Evolutionary conservation across 139 green algal species (phyloP), one percentile per base, ranked within the genome.

Genomic region (Picochlorum sp.): DNA sequence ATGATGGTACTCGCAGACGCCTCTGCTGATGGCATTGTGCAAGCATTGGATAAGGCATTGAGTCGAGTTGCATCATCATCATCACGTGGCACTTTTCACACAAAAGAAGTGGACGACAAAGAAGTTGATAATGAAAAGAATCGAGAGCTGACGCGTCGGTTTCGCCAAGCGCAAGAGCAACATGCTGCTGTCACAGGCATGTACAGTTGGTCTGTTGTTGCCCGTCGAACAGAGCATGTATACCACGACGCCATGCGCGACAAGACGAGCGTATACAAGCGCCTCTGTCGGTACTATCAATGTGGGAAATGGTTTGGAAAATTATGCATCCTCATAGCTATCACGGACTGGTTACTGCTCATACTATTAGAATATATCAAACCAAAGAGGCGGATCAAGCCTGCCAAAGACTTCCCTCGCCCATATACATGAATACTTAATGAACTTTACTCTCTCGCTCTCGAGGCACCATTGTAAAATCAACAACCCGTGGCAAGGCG

Each of bases 201-300:
- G 84, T 98, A 98, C 80, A 87, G 74, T 75, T 98, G 90, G 90
- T 73, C 67, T 4, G 73, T 85, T 58, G 83, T 98, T 11, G 88
- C 92, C 2, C 37, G 59, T 49, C 77, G 91, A 14, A 95, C 88
- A 21, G 80, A 88, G 54, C 23, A 20, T 2, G 91, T 92, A 32
- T 97, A 97, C 69, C 61, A 79, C 44, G 28, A 20, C 6, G 79
- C 68, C 2, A 30, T 77, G 37, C 21, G 32, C 3, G 59, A 15
- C 32, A 66, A 85, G 21, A 72, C 84, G 58, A 66, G 28, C 16
- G 59, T 79, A 63, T 49, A 83, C 7, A 66, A 62, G 4, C 66
- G 82, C 1, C 61, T 92, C 21, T 16, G 46, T 7, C 74, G 83
- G 1, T 85, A 86, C 32, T 11, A 63, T 4, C 62, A 69, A 28